Evolutionary conservation across 768 basidiomycete species (phyloP), one percentile per base, ranked within the genome.

Genomic region (Russula sp.): DNA sequence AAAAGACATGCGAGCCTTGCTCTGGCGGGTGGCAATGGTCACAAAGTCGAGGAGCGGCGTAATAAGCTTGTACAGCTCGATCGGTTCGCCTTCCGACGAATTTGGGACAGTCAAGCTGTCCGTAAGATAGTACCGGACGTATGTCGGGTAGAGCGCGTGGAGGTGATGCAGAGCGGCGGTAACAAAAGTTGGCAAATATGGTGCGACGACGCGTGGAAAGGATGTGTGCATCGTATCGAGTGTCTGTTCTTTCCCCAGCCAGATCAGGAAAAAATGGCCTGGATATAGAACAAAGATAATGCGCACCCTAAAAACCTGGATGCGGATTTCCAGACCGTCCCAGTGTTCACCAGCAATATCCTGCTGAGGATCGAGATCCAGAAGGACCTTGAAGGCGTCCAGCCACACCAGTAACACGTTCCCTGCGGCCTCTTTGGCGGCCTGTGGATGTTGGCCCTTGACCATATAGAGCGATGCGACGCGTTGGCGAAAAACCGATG

Each of bases 401-500:
- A 98, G 75, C 96, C 96, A 99, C 16, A 85, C 79, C 1, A 94
- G 92, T 7, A 96, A 81, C 45, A 98, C 84, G 47, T 83, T 81
- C 29, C 82, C 84, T 38, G 83, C 82, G 0, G 93, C 93, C 66
- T 90, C 87, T 69, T 89, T 89, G 41, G 91, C 90, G 0, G 90
- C 83, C 60, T 88, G 84, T 0, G 94, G 92, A 67, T 94, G 88
- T 66, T 93, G 88, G 38, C 93, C 93, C 71, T 94, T 93, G 59
- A 98, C 93, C 86, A 95, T 98, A 73, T 90, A 94, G 18, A 98
- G 78, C 6, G 93, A 87, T 55, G 84, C 83, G 4, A 97, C 79
- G 69, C 93, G 93, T 76, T 98, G 92, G 35, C 88, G 79, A 76
- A 98, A 98, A 35, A 97, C 93, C 5, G 86, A 81, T 16, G 98